Base-by-base conservation (phyloP, 768 basidiomycete species). In the Candolleomyces efflorescens region DNA sequence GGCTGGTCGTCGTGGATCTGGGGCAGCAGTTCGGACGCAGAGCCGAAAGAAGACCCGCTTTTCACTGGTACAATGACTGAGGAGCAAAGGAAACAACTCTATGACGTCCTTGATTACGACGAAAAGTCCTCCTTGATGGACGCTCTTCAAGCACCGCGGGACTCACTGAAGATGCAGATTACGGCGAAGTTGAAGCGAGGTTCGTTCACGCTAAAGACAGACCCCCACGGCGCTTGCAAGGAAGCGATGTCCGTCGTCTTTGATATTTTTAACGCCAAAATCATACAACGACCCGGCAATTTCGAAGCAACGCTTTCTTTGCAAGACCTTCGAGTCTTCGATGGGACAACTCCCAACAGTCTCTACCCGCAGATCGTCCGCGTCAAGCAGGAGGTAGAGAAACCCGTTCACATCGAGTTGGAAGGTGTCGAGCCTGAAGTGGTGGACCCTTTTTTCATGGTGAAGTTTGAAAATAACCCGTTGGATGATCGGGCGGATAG, bases 391-490 rank as follows among this genome's bases (percentile, higher is more conserved):
- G 68, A 75, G 22, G 50, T 66, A 11, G 60, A 62, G 45, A 41
- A 53, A 36, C n/a, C 49, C 20, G 32, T 59, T 4, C 47, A 64
- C 22, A 53, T 43, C 1, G 59, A 49, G n/a, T 23, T 55, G 18
- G 54, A 56, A 18, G 50, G 50, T 22, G 50, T 62, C 0, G 57
- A 65, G 23, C 59, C 38, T 15, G 63, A 52, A 52, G 59, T 59
- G 26, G 53, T 66, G 53, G 64, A 68, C 24, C 65, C 69, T 38
- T 98, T 99, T 78, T 93, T 99, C 72, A 91, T 84, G 64, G 75
- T 95, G 65, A 92, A 91, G 67, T 90, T 94, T 63, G 97, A 98
- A 73, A 87, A 86, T 58, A 94, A 90, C 62, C 97, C 96, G 9
- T 75, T 98, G 41, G 93, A 97, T 68, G 86, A 88, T 53, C 84